These are phyloP conservation scores for Ophiostoma montium DNA, from an alignment of 2,329 filamentous ascomycete genomes.

Conservation along the genomic window DNA sequence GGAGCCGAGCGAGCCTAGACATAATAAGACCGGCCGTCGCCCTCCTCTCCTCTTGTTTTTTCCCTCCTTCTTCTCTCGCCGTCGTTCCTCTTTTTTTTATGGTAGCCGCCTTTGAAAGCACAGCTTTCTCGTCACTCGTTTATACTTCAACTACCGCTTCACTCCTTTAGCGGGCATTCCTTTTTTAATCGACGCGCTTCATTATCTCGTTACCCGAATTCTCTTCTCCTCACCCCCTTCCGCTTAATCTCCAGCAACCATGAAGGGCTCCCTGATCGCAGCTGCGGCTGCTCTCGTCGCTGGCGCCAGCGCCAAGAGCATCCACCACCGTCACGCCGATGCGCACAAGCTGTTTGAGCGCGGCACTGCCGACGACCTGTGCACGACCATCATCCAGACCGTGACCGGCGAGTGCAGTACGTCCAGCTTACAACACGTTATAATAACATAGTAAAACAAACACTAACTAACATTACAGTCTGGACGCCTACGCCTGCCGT, in stretches of 20 bases:
- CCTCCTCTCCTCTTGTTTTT: background rate
- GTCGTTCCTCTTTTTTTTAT: conserved; percentile 25
- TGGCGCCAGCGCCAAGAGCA: conserved; percentile 38
- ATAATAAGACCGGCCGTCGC: conserved; percentile 1
- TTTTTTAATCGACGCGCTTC: conserved; percentile 10
- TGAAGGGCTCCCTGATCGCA: conserved; percentile 60
- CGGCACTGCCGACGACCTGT: conserved; percentile 33
- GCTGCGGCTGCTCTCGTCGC: conserved; percentile 47
- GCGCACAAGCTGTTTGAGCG: conserved; percentile 42
- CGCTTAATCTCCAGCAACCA: conserved; percentile 31
- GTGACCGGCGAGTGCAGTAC: conserved; percentile 47
- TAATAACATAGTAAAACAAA: background rate
- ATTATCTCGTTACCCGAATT: background rate
- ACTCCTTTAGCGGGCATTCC: conserved; percentile 71
- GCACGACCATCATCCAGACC: conserved; percentile 62
- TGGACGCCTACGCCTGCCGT: conserved; percentile 3
- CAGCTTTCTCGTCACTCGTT: conserved; percentile 37
- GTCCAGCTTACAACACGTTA: too few species aligned
- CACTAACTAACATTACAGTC: background rate
- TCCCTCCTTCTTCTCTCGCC: conserved; percentile 19
- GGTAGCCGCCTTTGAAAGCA: conserved; percentile 33
- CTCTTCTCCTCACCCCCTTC: conserved; percentile 5
- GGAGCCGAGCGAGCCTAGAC: background rate
- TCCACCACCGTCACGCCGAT: conserved; percentile 33
- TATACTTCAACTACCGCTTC: conserved; percentile 52